Conservation (phyloP, 169 alveolate species). For the Babesia ovis region DNA sequence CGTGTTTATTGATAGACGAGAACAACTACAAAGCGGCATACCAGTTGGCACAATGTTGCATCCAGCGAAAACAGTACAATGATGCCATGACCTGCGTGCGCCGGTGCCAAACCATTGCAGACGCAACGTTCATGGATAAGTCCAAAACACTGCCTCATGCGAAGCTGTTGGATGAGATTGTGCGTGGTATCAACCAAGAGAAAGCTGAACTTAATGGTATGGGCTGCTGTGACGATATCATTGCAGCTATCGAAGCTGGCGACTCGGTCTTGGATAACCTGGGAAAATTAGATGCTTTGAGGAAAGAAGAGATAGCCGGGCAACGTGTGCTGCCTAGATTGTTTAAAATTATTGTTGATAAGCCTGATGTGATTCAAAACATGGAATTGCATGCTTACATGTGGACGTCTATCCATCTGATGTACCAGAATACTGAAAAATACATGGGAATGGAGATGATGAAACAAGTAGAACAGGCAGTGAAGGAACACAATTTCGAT, state of each 20-base stretch:
- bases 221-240: slow-evolving; percentile 13
- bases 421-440: slow-evolving; percentile 17
- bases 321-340: slow-evolving; percentile 24
- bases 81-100: slow-evolving; percentile 28
- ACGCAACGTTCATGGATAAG: slow-evolving; percentile 1
- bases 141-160: slow-evolving; percentile 44
- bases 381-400: slow-evolving; percentile 8
- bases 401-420: slow-evolving; percentile 28
- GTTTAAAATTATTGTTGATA: slow-evolving; percentile 13
- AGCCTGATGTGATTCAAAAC: neutral
- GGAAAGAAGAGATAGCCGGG: slow-evolving; percentile 1
- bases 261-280: slow-evolving; percentile 19
- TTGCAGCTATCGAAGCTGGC: slow-evolving; percentile 25
- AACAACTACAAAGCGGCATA: slow-evolving; percentile 65
- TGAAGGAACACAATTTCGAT: neutral
- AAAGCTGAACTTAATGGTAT: neutral
- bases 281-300: slow-evolving; percentile 14
- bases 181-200: slow-evolving; percentile 1
- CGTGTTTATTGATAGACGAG: slow-evolving; percentile 33
- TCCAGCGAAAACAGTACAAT: slow-evolving; percentile 25
- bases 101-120: slow-evolving; percentile 52
- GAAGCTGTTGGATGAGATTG: slow-evolving; percentile 11
- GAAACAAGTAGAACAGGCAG: slow-evolving; percentile 1
- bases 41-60: slow-evolving; percentile 27
- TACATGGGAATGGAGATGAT: slow-evolving; percentile 5